Conservation (phyloP, 345 rosid genomes). For the Microcos paniculata region DNA sequence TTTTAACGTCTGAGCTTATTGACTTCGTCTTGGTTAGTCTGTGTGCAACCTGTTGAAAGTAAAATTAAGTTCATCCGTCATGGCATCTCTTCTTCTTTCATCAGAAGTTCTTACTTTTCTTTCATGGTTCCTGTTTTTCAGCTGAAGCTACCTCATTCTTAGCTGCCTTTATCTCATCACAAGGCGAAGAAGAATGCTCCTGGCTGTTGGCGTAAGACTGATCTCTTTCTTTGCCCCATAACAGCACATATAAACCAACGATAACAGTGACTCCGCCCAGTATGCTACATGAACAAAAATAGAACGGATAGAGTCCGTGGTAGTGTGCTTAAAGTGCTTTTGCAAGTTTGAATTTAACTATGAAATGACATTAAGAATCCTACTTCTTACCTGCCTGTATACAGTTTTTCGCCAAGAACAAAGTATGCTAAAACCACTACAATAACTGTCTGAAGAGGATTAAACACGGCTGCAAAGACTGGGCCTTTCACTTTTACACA, state of each 20-base stretch:
- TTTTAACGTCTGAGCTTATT: no score
- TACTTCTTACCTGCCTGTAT: constrained; percentile 50
- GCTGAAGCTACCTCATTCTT: no score
- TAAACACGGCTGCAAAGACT: constrained; percentile 64
- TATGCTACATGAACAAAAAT: background rate
- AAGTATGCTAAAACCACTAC: constrained; percentile 53
- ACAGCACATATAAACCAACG: constrained; percentile 4
- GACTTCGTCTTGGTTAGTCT: no score
- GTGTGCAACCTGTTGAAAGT: no score
- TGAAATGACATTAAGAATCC: background rate
- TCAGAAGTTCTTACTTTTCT: no score
- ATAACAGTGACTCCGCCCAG: background rate
- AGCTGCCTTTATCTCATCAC: background rate
- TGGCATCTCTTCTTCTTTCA: no score
- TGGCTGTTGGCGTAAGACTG: background rate
- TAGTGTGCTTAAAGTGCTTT: background rate
- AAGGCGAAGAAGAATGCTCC: background rate
- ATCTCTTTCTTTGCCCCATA: constrained; percentile 14
- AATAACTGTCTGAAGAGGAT: constrained; percentile 50
- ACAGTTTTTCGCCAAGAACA: constrained; percentile 57
- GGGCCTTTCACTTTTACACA: constrained; percentile 60
- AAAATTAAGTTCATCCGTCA: no score
- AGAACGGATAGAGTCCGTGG: background rate
- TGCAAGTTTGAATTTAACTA: background rate
- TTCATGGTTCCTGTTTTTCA: no score